phyloP scores from a whole-genome alignment of 2,329 filamentous ascomycete genomes.

The Xylaria polymorpha region DNA sequence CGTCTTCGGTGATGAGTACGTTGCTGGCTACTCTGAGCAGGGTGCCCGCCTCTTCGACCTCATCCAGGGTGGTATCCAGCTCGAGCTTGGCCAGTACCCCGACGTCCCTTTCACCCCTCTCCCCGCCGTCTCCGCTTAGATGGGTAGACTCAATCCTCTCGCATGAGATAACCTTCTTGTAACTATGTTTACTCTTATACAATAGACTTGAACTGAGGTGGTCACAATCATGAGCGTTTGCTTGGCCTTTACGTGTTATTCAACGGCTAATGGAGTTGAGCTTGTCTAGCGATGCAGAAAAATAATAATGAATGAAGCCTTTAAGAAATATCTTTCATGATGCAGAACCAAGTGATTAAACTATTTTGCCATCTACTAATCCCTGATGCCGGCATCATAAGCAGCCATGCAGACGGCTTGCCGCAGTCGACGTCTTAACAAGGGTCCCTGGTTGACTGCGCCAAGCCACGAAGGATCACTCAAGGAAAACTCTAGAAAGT shows the following conservation, averaged over 20 bases:
- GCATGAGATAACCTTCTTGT: constrained; percentile 28
- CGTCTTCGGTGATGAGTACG: constrained; percentile 38
- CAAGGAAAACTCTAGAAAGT: neutral
- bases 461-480: constrained; percentile 18
- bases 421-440: neutral
- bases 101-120: constrained; percentile 36
- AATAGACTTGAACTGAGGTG: constrained; percentile 36
- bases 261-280: constrained; percentile 26
- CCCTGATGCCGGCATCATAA: neutral
- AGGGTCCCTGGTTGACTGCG: neutral
- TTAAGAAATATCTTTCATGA: neutral
- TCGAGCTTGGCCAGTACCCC: constrained; percentile 36
- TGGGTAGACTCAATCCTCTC: neutral
- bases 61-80: constrained; percentile 38
- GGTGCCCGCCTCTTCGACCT: constrained; percentile 38
- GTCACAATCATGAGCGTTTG: constrained; percentile 28
- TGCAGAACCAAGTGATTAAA: neutral
- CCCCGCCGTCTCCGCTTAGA: constrained; percentile 26
- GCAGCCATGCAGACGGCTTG: neutral
- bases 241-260: constrained; percentile 10
- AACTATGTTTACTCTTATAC: constrained; percentile 32
- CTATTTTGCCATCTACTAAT: neutral
- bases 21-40: constrained; percentile 33
- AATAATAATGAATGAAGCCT: constrained; percentile 22
- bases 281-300: constrained; percentile 18